Evolutionary conservation across 192 early-diverging fungal genomes (phyloP), one percentile per base, ranked within the genome.

Genomic region (Funneliformis mosseae): DNA sequence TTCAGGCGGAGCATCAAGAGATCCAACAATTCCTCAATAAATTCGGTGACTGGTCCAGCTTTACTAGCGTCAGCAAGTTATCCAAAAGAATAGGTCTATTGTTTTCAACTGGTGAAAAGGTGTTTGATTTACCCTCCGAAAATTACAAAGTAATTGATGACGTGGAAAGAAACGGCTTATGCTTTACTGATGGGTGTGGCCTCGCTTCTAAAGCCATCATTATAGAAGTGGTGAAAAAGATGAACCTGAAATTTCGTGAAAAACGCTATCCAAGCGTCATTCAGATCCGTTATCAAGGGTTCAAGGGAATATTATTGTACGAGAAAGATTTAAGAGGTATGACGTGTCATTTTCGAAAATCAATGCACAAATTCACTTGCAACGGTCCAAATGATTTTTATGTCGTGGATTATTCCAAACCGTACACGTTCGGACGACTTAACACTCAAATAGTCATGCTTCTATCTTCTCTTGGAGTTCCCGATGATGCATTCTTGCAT

Each of bases 371-470:
- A 63, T 63, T 63, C 61, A 63, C 18, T 0, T 63, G 25, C 61
- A 63, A n/a, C 18, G 61, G 61, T 23, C 61, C 61, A n/a, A n/a
- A 63, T 63, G 61, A 63, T 23, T 63, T 63, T 63, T 63, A 8
- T 63, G n/a, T 63, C n/a, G n/a, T n/a, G 61, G 61, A 23, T 23
- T 63, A 63, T 23, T 63, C 61, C n/a, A 63, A 63, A n/a, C 61
- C 61, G 25, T 63, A 63, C n/a, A 63, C 61, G 18, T 63, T 63
- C n/a, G 61, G 61, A 63, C 12, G 61, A 48, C 80, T 93, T 0
- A 93, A 93, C 80, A 77, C 90, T n/a, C 92, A 93, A 75, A 83
- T 89, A n/a, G 92, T 93, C 75, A 86, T 89, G 0, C 74, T 93
- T 5, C 64, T 93, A 8, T 81, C 88, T 16, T 59, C 85, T 7